Evolutionary conservation across 139 green algal species (phyloP), one percentile per base, ranked within the genome.

Genomic region (Haematococcus lacustris): DNA sequence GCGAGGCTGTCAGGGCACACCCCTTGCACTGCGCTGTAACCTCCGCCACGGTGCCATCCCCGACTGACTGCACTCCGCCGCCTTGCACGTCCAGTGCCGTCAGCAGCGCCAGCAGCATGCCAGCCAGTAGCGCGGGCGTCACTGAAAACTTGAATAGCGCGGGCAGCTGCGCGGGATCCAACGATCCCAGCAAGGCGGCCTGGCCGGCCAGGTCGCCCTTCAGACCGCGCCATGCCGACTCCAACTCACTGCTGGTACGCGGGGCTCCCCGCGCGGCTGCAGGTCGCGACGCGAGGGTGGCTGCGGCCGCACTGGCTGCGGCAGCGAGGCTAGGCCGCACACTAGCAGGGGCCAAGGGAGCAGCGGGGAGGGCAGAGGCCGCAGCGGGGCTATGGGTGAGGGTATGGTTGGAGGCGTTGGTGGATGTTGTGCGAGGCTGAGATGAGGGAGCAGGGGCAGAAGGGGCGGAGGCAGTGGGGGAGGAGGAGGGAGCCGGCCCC

Each of bases 201-300:
- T 93, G 87, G n/a, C 41, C 69, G 34, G 43, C 38, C 7, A 26
- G 9, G 40, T 92, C 74, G 21, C 80, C 82, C 9, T 63, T 80
- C 23, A 90, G 64, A 21, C 66, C 71, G 40, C 83, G 82, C 89
- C 89, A 94, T 0, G 74, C 68, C 13, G 77, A 71, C 61, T 94
- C 89, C 76, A 94, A 94, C 33, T 94, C 88, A 7, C 65, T 74
- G 66, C 81, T 83, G 23, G 66, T 82, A 23, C 59, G 78, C 35
- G 81, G 79, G 0, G 75, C 68, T 9, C 35, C 50, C 32, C 13
- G 37, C 30, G 2, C 38, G 3, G 33, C 33, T 30, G 40, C 68
- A 21, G 69, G 30, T 4, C 72, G 64, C 35, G 53, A 63, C 28
- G 63, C 50, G 30, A 81, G 71, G 32, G 73, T 53, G 23, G 32